Conservation (phyloP, 106 monocot genomes). For the Agapanthus africanus region DNA sequence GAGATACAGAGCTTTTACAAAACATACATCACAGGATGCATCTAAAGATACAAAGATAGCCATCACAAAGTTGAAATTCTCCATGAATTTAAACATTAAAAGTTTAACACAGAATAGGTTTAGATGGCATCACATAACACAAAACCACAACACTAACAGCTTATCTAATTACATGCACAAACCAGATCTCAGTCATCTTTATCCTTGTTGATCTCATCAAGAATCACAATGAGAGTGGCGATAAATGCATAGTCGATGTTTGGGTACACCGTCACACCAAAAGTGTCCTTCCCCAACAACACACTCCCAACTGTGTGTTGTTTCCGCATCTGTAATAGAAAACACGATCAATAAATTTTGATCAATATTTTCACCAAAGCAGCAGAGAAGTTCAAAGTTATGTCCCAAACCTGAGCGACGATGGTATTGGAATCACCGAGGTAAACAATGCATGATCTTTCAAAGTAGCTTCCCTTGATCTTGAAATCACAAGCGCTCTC, state of each 20-base stretch:
- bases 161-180: too few relatives aligned
- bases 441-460: constrained; percentile 42
- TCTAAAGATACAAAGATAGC: too few relatives aligned
- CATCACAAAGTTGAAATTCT: too few relatives aligned
- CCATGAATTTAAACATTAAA: too few relatives aligned
- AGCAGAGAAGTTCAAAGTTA: too few relatives aligned
- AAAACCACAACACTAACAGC: too few relatives aligned
- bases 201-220: constrained; percentile 21
- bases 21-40: too few relatives aligned
- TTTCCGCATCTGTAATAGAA: constrained; percentile 19
- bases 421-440: constrained; percentile 19
- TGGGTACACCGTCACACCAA: constrained; percentile 30
- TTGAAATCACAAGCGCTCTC: constrained; percentile 39
- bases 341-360: too few relatives aligned
- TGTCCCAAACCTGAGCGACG: constrained; percentile 38
- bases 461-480: constrained; percentile 39
- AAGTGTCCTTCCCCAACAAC: constrained; percentile 20
- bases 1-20: too few relatives aligned
- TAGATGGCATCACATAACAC: too few relatives aligned
- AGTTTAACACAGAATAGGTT: too few relatives aligned
- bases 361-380: too few relatives aligned
- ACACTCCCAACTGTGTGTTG: not conserved
- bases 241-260: constrained; percentile 35
- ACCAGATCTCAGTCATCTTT: not conserved
- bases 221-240: constrained; percentile 27